A percentile compares a stretch with the other conserved stretches of the same genome.
These are phyloP conservation scores for Hypomyces rosellus DNA, from an alignment of 2,329 filamentous ascomycete genomes.

Conservation along the genomic window DNA sequence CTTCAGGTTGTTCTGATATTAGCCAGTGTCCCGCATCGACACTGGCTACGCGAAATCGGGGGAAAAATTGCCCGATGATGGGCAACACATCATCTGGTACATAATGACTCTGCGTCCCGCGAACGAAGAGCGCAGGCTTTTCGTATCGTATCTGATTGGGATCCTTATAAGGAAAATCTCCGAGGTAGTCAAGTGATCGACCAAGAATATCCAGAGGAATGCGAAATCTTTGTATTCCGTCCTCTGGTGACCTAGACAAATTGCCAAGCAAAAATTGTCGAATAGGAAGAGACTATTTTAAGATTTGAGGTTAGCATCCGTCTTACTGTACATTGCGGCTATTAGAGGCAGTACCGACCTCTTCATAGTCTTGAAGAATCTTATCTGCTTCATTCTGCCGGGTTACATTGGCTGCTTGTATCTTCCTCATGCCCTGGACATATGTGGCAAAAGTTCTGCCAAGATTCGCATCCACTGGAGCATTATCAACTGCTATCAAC, in stretches of 20 bases:
- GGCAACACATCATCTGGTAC: conserved; percentile 74
- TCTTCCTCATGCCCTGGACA: conserved; percentile 74
- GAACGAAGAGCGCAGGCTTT: conserved; percentile 74
- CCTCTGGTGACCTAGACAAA: conserved; percentile 50
- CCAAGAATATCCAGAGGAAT: conserved; percentile 70
- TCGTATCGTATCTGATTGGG: conserved; percentile 62
- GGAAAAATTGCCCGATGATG: conserved; percentile 77
- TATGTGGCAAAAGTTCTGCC: conserved; percentile 72
- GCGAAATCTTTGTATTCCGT: conserved; percentile 62
- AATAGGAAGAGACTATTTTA: conserved; percentile 55
- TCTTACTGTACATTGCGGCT: not conserved
- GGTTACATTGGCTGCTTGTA: conserved; percentile 62
- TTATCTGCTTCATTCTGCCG: conserved; percentile 72
- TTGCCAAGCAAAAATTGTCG: conserved; percentile 92
- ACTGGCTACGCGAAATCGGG: conserved; percentile 65
- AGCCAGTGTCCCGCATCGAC: conserved; percentile 82
- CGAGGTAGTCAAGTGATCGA: conserved; percentile 64
- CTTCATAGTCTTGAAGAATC: conserved; percentile 69
- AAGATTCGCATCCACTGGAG: conserved; percentile 74
- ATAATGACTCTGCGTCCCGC: conserved; percentile 71
- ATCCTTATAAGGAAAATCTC: conserved; percentile 81
- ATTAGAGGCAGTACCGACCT: conserved; percentile 33
- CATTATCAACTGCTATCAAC: conserved; percentile 85
- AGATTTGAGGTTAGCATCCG: not conserved
- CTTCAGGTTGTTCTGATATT: conserved; percentile 79